Percentiles rank a stretch among this genome's conserved stretches.
These are phyloP conservation scores for Eimeria maxima DNA, from an alignment of 169 alveolate species.

Conservation along the genomic window DNA sequence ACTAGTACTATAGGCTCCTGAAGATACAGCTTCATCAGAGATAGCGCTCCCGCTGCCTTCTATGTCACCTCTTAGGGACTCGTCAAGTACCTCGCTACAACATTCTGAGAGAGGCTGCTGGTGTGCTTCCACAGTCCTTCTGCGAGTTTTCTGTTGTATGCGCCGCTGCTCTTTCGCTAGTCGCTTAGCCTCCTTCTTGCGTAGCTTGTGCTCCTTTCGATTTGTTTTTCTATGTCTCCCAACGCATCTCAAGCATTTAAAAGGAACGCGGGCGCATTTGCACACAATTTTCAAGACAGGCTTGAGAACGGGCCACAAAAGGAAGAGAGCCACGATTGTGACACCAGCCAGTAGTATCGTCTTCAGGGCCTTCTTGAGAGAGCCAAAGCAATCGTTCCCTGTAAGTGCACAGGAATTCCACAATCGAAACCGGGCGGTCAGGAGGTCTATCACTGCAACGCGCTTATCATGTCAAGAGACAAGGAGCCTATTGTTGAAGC, in stretches of 20 bases:
- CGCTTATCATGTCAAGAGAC: background rate
- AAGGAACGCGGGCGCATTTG: slow-evolving; percentile 52
- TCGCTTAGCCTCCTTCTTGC: slow-evolving; percentile 59
- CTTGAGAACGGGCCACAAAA: slow-evolving; percentile 62
- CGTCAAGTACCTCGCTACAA: slow-evolving; percentile 4
- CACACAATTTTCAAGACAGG: slow-evolving; percentile 45
- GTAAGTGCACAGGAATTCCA: background rate
- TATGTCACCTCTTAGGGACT: background rate
- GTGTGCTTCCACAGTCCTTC: background rate
- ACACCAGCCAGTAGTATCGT: slow-evolving; percentile 41
- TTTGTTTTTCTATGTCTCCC: slow-evolving; percentile 32
- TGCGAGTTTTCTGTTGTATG: background rate
- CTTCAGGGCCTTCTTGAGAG: slow-evolving; percentile 56
- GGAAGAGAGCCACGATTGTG: slow-evolving; percentile 59
- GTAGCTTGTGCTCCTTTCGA: background rate
- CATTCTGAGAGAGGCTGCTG: background rate
- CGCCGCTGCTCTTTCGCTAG: slow-evolving; percentile 26
- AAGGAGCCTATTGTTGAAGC: background rate
- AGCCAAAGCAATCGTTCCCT: slow-evolving; percentile 74
- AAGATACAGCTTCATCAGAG: slow-evolving; percentile 15
- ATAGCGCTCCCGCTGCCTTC: background rate
- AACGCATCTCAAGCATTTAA: slow-evolving; percentile 49
- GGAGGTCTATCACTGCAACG: background rate
- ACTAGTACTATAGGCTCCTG: background rate
- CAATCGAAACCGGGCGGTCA: background rate